Base-by-base conservation (phyloP, 257 asterid species). In the Nyctanthes arbortristis region DNA sequence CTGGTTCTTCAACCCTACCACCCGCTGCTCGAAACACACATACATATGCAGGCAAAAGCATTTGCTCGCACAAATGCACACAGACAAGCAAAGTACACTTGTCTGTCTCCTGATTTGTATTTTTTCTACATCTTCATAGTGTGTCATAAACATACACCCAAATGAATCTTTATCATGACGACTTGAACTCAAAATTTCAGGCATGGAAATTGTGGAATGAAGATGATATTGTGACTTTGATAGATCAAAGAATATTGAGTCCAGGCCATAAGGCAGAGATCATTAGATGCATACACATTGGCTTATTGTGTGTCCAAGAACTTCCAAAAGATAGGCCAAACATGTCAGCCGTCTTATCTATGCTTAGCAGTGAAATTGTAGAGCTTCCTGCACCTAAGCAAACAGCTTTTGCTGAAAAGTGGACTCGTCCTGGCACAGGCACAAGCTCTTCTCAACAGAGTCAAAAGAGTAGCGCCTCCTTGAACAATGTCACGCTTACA, bases 251-350 rank as follows among this genome's bases (percentile, higher is more conserved):
- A 61, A 68, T 88, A 57, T 68, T 61, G 12, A 35, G 61, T 65
- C 67, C 66, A 5, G 57, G 70, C 36, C 34, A 72, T 8, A 62
- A 4, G 24, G 61, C 22, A 47, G 84, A 90, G 71, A 76, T 82
- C 31, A 5, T 75, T 74, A 73, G 90, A 72, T 86, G 85, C 77
- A 71, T 88, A 13, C 92, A 84, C 27, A 83, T 86, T 0, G 92
- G 92, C 29, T 55, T 90, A 56, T 72, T 90, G 69, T 88, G 92
- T 3, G 92, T 88, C 47, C 94, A 91, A 80, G 91, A 88, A 69
- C 72, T 70, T 63, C 84, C 83, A 25, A 75, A 32, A 11, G 88
- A 85, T 36, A 77, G 96, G 78, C 97, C 93, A 12, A 75, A 75
- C 16, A 63, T 83, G n/a, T 72, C 86, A 11, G 12, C 67, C 29